phyloP scores from a whole-genome alignment of 2,329 filamentous ascomycete species.

The Pyricularia sp. region DNA sequence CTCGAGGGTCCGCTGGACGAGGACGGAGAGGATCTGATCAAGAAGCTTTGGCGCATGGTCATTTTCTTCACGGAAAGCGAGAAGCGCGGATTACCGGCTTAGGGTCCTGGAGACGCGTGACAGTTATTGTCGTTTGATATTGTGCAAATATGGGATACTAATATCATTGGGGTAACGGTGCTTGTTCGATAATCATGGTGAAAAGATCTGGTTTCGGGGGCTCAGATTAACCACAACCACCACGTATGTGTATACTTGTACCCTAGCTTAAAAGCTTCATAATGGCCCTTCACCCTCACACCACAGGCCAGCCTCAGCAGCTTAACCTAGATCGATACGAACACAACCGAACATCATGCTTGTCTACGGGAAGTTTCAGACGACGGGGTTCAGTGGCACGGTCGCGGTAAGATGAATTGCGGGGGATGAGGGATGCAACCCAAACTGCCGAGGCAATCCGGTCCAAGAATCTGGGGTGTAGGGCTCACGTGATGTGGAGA shows the following conservation, averaged over 20 bases:
- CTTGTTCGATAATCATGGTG: background rate
- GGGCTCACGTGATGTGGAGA: background rate
- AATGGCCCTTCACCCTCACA: background rate
- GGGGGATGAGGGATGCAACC: background rate
- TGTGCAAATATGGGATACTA: background rate
- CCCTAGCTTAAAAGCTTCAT: background rate
- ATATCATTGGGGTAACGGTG: background rate
- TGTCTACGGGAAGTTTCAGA: background rate
- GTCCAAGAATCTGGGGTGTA: background rate
- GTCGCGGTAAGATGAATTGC: background rate
- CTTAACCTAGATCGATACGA: background rate
- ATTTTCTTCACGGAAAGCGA: conserved; percentile 96
- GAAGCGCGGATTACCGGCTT: conserved; percentile 71
- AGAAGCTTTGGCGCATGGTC: conserved; percentile 96
- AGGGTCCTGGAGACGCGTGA: conserved; percentile 9
- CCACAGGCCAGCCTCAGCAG: background rate
- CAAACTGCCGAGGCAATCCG: background rate
- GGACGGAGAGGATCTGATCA: conserved; percentile 84
- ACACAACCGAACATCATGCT: background rate
- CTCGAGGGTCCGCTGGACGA: conserved; percentile 85
- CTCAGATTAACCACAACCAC: background rate
- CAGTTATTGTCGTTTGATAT: background rate
- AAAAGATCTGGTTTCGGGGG: background rate
- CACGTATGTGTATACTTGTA: background rate
- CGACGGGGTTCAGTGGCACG: background rate